Evolutionary conservation across 1,284 basidiomycete genomes (phyloP).

Genomic region (Moesziomyces antarcticus): DNA sequence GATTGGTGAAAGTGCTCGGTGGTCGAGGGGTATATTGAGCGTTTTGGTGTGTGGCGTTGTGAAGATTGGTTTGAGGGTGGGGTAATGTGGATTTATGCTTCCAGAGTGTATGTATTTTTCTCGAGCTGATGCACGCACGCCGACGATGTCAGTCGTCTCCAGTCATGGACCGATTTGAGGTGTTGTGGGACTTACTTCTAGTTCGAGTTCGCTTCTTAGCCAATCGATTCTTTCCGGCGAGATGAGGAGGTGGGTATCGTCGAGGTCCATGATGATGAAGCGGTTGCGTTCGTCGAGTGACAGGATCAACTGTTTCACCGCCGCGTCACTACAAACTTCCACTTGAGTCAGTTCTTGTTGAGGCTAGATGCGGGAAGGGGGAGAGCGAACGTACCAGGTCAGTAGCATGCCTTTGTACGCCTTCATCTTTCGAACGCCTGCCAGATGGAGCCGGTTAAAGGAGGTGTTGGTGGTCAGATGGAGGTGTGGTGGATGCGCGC

Average conservation of each 20-base stretch:
- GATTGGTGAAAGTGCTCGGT: not conserved
- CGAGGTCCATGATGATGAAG: slow-evolving; percentile 87
- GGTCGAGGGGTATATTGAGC: not conserved
- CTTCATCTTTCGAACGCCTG: slow-evolving; percentile 69
- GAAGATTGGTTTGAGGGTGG: too few species aligned
- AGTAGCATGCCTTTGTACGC: slow-evolving; percentile 79
- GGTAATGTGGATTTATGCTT: too few species aligned
- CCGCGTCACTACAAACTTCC: slow-evolving; percentile 76
- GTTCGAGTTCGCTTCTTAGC: slow-evolving; percentile 78
- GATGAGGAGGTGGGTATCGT: slow-evolving; percentile 84
- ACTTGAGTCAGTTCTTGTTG: not conserved
- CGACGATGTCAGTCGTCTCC: not conserved
- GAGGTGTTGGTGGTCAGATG: too few species aligned
- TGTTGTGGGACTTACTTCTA: slow-evolving; percentile 73
- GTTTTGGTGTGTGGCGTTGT: too few species aligned
- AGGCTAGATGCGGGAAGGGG: slow-evolving; percentile 4
- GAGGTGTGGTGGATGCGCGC: too few species aligned
- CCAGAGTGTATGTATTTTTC: slow-evolving; percentile 63
- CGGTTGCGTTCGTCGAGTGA: slow-evolving; percentile 77
- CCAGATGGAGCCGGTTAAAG: too few species aligned
- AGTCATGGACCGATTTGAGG: not conserved
- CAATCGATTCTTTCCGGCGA: slow-evolving; percentile 81
- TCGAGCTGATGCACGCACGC: slow-evolving; percentile 44
- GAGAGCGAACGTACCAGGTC: slow-evolving; percentile 74
- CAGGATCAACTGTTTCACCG: slow-evolving; percentile 87